Evolutionary conservation across 345 rosid genomes (phyloP).

Genomic region (Lenwebbia sp.): DNA sequence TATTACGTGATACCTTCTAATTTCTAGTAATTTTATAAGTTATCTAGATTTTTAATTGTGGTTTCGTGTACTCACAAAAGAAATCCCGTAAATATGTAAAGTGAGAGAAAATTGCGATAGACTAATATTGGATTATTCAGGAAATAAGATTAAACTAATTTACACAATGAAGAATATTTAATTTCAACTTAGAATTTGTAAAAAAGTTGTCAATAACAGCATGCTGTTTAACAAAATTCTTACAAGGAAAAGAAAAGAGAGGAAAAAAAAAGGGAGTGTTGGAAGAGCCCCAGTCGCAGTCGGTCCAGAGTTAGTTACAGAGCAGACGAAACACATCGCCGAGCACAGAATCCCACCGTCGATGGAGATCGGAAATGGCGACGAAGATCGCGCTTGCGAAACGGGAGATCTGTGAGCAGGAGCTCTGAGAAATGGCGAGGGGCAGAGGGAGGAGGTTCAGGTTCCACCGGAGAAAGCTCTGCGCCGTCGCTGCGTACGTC

Average conservation of each 20-base stretch:
- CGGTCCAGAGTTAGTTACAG: neutral
- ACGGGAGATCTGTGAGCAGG: neutral
- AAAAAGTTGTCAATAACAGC: no score
- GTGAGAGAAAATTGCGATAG: neutral
- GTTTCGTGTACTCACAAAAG: fast-evolving
- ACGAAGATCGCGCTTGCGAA: neutral
- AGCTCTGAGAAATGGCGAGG: neutral
- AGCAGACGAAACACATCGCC: neutral
- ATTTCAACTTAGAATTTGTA: neutral
- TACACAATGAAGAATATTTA: neutral
- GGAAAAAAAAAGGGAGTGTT: no score
- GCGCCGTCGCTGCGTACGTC: neutral
- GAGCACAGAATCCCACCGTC: neutral
- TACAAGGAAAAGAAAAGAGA: neutral
- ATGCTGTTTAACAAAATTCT: neutral
- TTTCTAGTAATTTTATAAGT: neutral
- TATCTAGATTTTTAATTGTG: neutral
- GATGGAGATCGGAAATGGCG: neutral
- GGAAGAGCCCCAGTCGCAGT: neutral
- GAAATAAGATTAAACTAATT: neutral
- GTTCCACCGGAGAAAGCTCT: conserved; percentile 5
- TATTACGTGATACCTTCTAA: neutral
- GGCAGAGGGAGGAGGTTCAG: neutral
- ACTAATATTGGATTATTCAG: neutral
- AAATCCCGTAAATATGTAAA: neutral